These are phyloP conservation scores for Calonectria naviculata DNA, from an alignment of 2,329 filamentous ascomycete species.

Conservation along the genomic window DNA sequence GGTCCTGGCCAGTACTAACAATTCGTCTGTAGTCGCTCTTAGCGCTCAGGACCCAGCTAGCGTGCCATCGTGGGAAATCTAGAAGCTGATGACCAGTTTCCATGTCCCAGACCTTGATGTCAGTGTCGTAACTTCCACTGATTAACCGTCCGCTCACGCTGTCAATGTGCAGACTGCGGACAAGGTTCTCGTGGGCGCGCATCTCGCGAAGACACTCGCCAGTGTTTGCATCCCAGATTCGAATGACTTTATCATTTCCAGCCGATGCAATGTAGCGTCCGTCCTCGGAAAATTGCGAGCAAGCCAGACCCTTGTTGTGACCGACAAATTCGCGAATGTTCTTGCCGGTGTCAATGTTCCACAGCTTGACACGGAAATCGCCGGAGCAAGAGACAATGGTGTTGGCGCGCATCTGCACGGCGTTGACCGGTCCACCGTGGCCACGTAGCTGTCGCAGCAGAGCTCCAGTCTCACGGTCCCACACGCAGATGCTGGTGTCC, in stretches of 20 bases:
- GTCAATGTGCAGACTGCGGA: conserved; percentile 92
- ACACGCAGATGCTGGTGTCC: conserved; percentile 92
- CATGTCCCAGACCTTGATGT: conserved; percentile 95
- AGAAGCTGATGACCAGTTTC: conserved; percentile 81
- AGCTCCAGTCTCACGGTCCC: conserved; percentile 84
- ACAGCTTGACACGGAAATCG: conserved; percentile 92
- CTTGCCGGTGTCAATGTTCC: conserved; percentile 91
- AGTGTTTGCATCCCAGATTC: conserved; percentile 94
- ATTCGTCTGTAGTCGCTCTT: conserved; percentile 97
- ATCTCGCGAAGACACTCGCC: conserved; percentile 86
- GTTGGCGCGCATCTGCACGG: conserved; percentile 93
- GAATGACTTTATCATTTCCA: conserved; percentile 94
- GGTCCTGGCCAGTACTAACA: conserved; percentile 94
- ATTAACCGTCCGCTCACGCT: conserved; percentile 86
- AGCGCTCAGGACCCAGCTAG: conserved; percentile 95
- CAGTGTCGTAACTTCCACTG: conserved; percentile 93
- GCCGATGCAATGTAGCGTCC: conserved; percentile 93
- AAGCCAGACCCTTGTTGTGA: conserved; percentile 93
- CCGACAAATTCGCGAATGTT: conserved; percentile 91
- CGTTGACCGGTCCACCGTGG: conserved; percentile 93
- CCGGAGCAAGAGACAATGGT: conserved; percentile 93
- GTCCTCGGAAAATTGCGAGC: conserved; percentile 95
- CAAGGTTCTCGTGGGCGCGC: conserved; percentile 84
- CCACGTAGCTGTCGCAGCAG: conserved; percentile 84
- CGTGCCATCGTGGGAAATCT: conserved; percentile 94